These are phyloP conservation scores for Anisogramma anomala DNA, from an alignment of 2,329 filamentous ascomycete species.

Conservation along the genomic window DNA sequence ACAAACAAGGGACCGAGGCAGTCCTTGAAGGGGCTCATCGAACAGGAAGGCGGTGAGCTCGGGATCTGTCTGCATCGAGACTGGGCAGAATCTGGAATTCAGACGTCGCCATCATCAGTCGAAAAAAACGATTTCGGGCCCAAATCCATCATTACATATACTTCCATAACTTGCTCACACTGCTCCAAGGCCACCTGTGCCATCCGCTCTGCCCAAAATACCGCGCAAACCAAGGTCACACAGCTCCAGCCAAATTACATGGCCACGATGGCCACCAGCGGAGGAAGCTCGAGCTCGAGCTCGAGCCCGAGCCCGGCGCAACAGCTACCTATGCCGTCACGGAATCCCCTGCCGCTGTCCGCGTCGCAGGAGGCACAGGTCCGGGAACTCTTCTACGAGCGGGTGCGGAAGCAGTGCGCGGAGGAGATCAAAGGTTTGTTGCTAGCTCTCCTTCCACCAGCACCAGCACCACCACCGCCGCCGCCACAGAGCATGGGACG, in stretches of 20 bases:
- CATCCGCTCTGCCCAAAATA: neutral
- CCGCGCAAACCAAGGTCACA: neutral
- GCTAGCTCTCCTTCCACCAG: neutral
- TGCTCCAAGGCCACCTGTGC: neutral
- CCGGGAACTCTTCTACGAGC: conserved; percentile 66
- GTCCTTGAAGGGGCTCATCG: too few species aligned
- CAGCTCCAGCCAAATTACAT: conserved; percentile 16
- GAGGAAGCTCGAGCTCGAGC: conserved; percentile 10
- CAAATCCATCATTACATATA: neutral
- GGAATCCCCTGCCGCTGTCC: conserved; percentile 74
- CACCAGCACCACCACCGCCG: too few species aligned
- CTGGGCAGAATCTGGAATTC: conserved; percentile 12
- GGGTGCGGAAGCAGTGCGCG: conserved; percentile 64
- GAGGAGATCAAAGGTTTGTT: conserved; percentile 62
- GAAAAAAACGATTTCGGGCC: conserved; percentile 1
- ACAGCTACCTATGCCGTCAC: conserved; percentile 40
- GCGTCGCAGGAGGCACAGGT: conserved; percentile 73
- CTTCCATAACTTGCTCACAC: neutral
- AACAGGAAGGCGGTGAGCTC: conserved; percentile 9
- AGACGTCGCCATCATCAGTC: conserved; percentile 4
- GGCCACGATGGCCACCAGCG: conserved; percentile 30
- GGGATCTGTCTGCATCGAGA: conserved; percentile 4
- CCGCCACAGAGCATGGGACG: too few species aligned
- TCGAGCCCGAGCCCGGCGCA: conserved; percentile 14
- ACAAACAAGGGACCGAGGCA: too few species aligned